These are phyloP conservation scores for Buxus sempervirens DNA, from an alignment of 164 flowering plant species.

Conservation along the genomic window DNA sequence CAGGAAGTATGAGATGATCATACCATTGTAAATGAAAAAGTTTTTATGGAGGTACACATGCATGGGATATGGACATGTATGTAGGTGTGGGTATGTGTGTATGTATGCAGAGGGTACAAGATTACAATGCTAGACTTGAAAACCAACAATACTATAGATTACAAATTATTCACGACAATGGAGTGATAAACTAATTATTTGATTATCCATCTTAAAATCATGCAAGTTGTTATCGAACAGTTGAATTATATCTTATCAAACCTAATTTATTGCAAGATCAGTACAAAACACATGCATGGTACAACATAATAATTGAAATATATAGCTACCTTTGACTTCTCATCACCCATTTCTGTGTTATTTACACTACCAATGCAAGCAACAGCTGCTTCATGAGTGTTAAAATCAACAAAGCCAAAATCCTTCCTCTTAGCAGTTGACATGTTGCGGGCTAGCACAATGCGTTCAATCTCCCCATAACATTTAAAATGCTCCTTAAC, in stretches of 20 bases:
- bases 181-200: too few relatives aligned
- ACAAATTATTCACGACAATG: too few relatives aligned
- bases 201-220: too few relatives aligned
- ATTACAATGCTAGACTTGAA: too few relatives aligned
- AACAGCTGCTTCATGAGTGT: constrained; percentile 64
- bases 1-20: neutral
- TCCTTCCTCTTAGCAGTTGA: constrained; percentile 78
- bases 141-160: too few relatives aligned
- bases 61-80: neutral
- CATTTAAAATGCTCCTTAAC: constrained; percentile 55
- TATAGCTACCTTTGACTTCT: constrained; percentile 49
- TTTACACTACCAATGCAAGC: constrained; percentile 59
- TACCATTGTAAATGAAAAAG: neutral
- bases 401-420: constrained; percentile 79
- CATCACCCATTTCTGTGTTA: constrained; percentile 49
- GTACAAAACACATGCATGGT: neutral
- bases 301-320: neutral
- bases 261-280: neutral
- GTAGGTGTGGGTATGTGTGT: too few relatives aligned
- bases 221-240: neutral
- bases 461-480: constrained; percentile 59
- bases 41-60: neutral
- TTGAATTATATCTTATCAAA: too few relatives aligned
- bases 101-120: too few relatives aligned
- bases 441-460: constrained; percentile 77